Evolutionary conservation across 129 eudicot species (phyloP).

Genomic region (Cynara cardunculus): DNA sequence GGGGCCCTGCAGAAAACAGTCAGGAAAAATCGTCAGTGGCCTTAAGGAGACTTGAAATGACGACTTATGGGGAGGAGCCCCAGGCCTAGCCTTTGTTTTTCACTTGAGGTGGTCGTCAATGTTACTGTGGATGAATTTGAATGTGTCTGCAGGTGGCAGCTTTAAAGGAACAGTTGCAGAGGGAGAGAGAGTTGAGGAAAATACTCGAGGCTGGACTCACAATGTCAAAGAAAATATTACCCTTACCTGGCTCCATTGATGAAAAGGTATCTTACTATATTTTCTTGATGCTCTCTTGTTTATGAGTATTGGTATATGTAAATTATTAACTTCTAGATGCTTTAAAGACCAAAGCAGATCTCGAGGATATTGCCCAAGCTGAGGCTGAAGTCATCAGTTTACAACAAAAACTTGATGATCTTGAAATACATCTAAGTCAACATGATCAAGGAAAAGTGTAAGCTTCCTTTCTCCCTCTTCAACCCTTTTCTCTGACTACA

Average conservation of each 20-base stretch:
- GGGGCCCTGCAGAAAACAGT: not conserved
- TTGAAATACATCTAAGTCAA: slow-evolving; percentile 43
- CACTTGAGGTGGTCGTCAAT: not conserved
- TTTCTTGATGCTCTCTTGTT: not conserved
- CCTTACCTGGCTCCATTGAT: slow-evolving; percentile 44
- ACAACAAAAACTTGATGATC: slow-evolving; percentile 67
- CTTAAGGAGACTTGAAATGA: not conserved
- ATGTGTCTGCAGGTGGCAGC: slow-evolving; percentile 54
- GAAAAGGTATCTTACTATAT: slow-evolving; percentile 55
- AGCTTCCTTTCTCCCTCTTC: slow-evolving; percentile 19
- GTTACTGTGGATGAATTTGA: slow-evolving; percentile 7
- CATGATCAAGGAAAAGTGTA: slow-evolving; percentile 52
- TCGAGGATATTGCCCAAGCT: slow-evolving; percentile 52
- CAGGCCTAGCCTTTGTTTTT: not conserved
- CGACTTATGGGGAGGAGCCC: not conserved
- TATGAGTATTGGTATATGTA: slow-evolving; percentile 7
- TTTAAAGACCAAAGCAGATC: slow-evolving; percentile 55
- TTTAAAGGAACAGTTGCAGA: slow-evolving; percentile 60
- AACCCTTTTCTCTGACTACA: not conserved
- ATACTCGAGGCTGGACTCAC: slow-evolving; percentile 60
- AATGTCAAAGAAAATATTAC: slow-evolving; percentile 35
- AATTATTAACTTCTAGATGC: slow-evolving; percentile 31
- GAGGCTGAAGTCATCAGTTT: slow-evolving; percentile 52
- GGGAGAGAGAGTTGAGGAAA: slow-evolving; percentile 66
- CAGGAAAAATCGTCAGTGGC: not conserved